Conservation (phyloP, 1,284 basidiomycete genomes). For the Marasmius oreades region DNA sequence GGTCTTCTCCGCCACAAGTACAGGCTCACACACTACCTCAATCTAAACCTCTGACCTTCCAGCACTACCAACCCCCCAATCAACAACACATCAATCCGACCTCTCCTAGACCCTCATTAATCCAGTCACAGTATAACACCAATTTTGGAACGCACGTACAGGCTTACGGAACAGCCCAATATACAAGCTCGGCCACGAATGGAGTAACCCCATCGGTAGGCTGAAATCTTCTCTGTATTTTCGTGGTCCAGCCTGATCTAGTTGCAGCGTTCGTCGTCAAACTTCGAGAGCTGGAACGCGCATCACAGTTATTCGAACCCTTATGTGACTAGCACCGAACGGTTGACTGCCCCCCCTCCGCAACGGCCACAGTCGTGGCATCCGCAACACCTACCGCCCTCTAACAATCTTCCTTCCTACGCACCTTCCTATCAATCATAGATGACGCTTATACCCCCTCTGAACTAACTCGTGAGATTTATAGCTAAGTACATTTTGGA, state of each 20-base stretch:
- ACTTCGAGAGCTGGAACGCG: neutral
- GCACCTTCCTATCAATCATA: conserved; percentile 5
- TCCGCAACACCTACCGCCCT: conserved; percentile 20
- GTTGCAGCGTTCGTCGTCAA: too few species aligned
- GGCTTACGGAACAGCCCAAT: conserved; percentile 9
- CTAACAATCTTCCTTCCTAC: conserved; percentile 1
- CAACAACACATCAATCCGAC: neutral
- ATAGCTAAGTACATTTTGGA: neutral
- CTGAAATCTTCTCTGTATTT: too few species aligned
- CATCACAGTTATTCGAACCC: neutral
- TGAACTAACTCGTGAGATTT: neutral
- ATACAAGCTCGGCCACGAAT: neutral
- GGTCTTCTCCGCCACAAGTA: conserved; percentile 4
- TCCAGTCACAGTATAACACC: conserved; percentile 3
- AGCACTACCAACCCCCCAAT: conserved; percentile 44
- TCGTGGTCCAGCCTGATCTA: too few species aligned
- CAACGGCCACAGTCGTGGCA: conserved; percentile 10
- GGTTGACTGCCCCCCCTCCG: conserved; percentile 5
- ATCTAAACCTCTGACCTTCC: conserved; percentile 34
- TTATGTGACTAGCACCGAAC: conserved; percentile 6
- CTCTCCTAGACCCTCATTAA: conserved; percentile 6
- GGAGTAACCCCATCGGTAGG: neutral
- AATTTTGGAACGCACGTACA: conserved; percentile 6
- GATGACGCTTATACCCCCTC: neutral
- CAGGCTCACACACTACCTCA: neutral